These are phyloP conservation scores for Phytophthora nicotianae DNA, from an alignment of 352 stramenopile species.

Conservation along the genomic window DNA sequence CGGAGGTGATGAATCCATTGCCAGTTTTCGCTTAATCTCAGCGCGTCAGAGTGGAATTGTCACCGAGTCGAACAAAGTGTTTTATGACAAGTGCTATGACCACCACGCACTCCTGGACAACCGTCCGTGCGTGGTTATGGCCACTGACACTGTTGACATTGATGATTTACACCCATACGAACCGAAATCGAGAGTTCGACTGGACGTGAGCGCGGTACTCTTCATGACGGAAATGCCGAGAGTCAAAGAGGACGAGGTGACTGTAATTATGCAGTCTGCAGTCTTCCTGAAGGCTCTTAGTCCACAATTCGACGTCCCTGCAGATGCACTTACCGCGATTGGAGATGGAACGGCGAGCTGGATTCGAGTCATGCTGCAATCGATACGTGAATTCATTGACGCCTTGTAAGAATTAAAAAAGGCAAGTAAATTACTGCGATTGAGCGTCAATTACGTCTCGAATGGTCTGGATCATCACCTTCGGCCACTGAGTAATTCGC, in stretches of 20 bases:
- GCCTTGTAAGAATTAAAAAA: not conserved
- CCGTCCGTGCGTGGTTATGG: slow-evolving; percentile 21
- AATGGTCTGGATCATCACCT: slow-evolving; percentile 22
- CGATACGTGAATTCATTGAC: slow-evolving; percentile 15
- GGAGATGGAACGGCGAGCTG: slow-evolving; percentile 17
- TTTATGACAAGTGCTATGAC: slow-evolving; percentile 34
- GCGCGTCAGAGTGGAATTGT: slow-evolving; percentile 11
- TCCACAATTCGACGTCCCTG: slow-evolving; percentile 6
- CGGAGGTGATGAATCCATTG: slow-evolving; percentile 24
- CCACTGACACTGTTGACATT: slow-evolving; percentile 34
- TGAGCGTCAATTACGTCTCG: slow-evolving; percentile 13
- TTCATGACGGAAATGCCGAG: slow-evolving; percentile 18
- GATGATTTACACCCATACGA: slow-evolving; percentile 47
- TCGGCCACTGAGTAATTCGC: slow-evolving; percentile 22
- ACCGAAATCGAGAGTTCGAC: slow-evolving; percentile 26
- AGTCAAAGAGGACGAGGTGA: slow-evolving; percentile 6
- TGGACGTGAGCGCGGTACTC: slow-evolving; percentile 32
- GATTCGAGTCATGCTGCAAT: slow-evolving; percentile 25
- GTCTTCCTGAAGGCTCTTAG: slow-evolving; percentile 19
- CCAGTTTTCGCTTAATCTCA: slow-evolving; percentile 34
- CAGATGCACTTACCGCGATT: not conserved
- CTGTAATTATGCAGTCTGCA: slow-evolving; percentile 23
- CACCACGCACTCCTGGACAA: slow-evolving; percentile 4
- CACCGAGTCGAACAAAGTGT: slow-evolving; percentile 32
- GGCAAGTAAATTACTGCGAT: not conserved